phyloP scores from a whole-genome alignment of 2,329 filamentous ascomycete genomes.

The Boeremia lycopersici region DNA sequence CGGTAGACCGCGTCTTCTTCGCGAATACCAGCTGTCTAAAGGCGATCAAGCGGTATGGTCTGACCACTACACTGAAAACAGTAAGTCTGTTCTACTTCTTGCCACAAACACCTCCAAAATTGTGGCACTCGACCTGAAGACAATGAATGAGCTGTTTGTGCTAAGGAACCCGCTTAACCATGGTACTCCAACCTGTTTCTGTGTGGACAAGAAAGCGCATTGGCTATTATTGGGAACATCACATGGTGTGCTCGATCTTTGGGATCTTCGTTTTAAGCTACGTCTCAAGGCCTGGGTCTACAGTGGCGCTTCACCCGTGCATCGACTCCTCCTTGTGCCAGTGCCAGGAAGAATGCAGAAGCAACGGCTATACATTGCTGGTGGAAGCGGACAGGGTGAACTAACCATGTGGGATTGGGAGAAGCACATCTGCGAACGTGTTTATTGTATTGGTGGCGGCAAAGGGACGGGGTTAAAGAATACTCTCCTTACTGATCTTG shows the following conservation, averaged over 20 bases:
- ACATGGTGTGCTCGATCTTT: conserved; percentile 89
- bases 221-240: conserved; percentile 93
- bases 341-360: conserved; percentile 73
- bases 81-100: conserved; percentile 79
- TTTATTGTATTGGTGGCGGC: conserved; percentile 69
- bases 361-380: conserved; percentile 81
- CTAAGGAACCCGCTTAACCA: conserved; percentile 90
- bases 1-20: conserved; percentile 74
- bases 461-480: conserved; percentile 53
- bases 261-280: conserved; percentile 95
- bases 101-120: conserved; percentile 87
- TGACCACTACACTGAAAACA: conserved; percentile 86
- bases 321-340: conserved; percentile 64
- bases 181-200: conserved; percentile 89
- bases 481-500: conserved; percentile 80
- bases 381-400: conserved; percentile 85
- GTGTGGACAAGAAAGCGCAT: conserved; percentile 80
- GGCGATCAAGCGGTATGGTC: conserved; percentile 86
- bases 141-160: conserved; percentile 80
- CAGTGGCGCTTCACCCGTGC: conserved; percentile 78
- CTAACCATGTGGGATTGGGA: conserved; percentile 96
- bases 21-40: conserved; percentile 73
- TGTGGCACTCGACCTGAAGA: conserved; percentile 82
- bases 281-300: conserved; percentile 88
- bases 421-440: conserved; percentile 83